Evolutionary conservation across 306 rosid genomes (phyloP).

Genomic region (Prunus fruticosa): DNA sequence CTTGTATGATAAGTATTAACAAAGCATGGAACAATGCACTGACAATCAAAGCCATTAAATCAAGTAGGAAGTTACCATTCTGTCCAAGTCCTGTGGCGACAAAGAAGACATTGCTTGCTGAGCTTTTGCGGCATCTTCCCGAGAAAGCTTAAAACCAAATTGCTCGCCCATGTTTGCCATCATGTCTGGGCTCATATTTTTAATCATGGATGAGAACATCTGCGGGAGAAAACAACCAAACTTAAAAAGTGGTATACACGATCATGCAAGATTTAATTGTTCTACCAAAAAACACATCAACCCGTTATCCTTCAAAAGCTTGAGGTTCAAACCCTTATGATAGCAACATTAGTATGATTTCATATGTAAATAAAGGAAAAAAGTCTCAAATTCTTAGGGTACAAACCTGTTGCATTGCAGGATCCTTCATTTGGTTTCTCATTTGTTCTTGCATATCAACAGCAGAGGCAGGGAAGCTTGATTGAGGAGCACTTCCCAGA

Average conservation of each 20-base stretch:
- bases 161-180: slow-evolving; percentile 96
- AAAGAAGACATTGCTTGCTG: slow-evolving; percentile 86
- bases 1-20: neutral
- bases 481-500: slow-evolving; percentile 45
- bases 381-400: slow-evolving; percentile 4
- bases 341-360: neutral
- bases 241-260: neutral
- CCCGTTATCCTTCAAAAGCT: neutral
- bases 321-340: neutral
- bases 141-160: slow-evolving; percentile 84
- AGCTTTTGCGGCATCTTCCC: slow-evolving; percentile 84
- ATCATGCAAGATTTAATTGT: neutral
- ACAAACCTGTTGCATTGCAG: slow-evolving; percentile 88
- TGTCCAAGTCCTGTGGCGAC: slow-evolving; percentile 80
- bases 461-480: slow-evolving; percentile 67
- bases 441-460: slow-evolving; percentile 87
- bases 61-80: slow-evolving; percentile 55
- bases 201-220: slow-evolving; percentile 91
- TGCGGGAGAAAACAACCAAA: slow-evolving; percentile 39
- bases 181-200: slow-evolving; percentile 95
- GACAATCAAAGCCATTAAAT: neutral
- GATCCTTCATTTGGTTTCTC: slow-evolving; percentile 96
- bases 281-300: neutral
- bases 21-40: slow-evolving; percentile 8
- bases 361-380: neutral